These are phyloP conservation scores for Polyporus tsugae DNA, from an alignment of 1,284 basidiomycete species.

Conservation along the genomic window DNA sequence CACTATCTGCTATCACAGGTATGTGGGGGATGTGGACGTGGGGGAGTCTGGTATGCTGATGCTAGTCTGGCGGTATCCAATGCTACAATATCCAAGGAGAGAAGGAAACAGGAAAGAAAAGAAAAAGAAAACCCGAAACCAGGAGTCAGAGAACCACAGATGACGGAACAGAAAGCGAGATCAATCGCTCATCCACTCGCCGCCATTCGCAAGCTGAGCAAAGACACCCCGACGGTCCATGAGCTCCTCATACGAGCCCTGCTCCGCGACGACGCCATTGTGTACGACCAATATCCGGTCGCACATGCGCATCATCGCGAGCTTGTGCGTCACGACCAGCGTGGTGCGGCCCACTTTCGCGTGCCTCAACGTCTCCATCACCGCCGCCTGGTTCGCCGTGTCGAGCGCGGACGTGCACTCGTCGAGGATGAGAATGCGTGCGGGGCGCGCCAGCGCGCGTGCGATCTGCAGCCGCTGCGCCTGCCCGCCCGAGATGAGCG, in stretches of 20 bases:
- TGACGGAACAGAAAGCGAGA: conserved; percentile 6
- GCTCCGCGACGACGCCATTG: conserved; percentile 80
- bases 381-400: conserved; percentile 78
- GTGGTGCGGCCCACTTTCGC: conserved; percentile 81
- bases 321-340: conserved; percentile 93
- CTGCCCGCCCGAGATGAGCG: conserved; percentile 92
- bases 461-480: conserved; percentile 94
- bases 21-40: conserved; percentile 20
- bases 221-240: conserved; percentile 79
- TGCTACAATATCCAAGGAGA: conserved; percentile 32
- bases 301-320: conserved; percentile 91
- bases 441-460: conserved; percentile 79
- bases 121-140: conserved; percentile 11
- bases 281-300: conserved; percentile 88
- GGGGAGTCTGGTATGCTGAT: conserved; percentile 7
- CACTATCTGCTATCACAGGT: conserved; percentile 18
- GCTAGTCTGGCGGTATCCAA: conserved; percentile 23
- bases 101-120: conserved; percentile 10
- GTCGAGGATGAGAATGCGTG: conserved; percentile 88
- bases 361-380: conserved; percentile 79
- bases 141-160: not conserved
- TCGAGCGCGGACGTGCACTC: conserved; percentile 96
- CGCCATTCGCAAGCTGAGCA: conserved; percentile 83
- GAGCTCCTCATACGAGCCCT: conserved; percentile 81
- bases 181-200: conserved; percentile 75